Evolutionary conservation across 257 asterid species (phyloP).

Genomic region (Solanum bulbocastanum): DNA sequence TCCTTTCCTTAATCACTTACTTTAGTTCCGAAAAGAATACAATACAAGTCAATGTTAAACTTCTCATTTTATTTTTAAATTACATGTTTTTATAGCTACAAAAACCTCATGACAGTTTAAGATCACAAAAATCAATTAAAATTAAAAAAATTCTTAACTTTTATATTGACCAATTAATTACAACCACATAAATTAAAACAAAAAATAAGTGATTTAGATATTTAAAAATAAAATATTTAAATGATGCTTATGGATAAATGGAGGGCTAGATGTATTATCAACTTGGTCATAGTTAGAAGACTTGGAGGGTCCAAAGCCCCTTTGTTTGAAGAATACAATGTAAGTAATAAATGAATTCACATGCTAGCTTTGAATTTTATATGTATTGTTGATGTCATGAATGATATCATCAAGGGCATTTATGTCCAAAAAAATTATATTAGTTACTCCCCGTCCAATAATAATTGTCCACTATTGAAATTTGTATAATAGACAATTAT

Average conservation of each 20-base stretch:
- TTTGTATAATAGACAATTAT: too few relatives aligned
- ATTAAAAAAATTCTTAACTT: too few relatives aligned
- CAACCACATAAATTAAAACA: background rate
- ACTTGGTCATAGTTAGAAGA: background rate
- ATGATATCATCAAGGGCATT: background rate
- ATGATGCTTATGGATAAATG: background rate
- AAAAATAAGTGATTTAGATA: background rate
- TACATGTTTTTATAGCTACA: background rate
- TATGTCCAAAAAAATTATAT: background rate
- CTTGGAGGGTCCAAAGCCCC: background rate
- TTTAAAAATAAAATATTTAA: background rate
- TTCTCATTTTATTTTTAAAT: background rate
- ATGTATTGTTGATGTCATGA: background rate
- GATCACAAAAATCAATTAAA: background rate
- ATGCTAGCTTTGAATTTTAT: background rate
- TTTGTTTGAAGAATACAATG: background rate
- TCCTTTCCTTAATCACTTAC: background rate
- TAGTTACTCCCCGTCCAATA: too few relatives aligned
- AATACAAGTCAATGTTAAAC: background rate
- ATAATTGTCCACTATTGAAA: too few relatives aligned
- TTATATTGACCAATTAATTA: background rate
- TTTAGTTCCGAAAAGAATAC: background rate
- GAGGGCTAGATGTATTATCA: background rate
- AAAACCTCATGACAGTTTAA: background rate
- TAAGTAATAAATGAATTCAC: background rate